phyloP scores from a whole-genome alignment of 768 basidiomycete species.

The Rhodotorula kratochvilovae region DNA sequence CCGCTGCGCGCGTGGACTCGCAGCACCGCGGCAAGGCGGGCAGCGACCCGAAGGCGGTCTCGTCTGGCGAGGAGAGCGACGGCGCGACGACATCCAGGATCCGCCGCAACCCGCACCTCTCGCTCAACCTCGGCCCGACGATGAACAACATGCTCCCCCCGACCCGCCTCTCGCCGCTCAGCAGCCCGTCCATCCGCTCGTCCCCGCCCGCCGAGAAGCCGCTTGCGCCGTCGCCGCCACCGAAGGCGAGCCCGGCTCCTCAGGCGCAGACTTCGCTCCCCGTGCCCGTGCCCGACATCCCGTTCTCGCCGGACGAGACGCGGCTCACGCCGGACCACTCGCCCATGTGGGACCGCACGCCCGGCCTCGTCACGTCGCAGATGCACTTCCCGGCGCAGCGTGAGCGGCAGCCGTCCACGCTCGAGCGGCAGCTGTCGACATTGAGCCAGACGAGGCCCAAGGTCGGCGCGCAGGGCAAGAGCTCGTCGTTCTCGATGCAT shows the following conservation, averaged over 20 bases:
- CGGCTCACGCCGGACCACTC: slow-evolving; percentile 38
- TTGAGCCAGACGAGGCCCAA: neutral
- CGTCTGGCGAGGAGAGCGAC: slow-evolving; percentile 25
- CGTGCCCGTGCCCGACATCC: neutral
- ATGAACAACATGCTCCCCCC: slow-evolving; percentile 26
- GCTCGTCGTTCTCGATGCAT: slow-evolving; percentile 41
- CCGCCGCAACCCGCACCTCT: slow-evolving; percentile 42
- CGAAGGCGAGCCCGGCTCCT: neutral
- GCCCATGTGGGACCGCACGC: slow-evolving; percentile 42
- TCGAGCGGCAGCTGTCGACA: neutral
- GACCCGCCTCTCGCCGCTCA: neutral
- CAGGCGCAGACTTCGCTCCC: slow-evolving; percentile 5
- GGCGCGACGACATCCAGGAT: slow-evolving; percentile 4
- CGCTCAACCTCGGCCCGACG: slow-evolving; percentile 41
- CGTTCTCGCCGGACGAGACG: slow-evolving; percentile 4
- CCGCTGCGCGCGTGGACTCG: slow-evolving; percentile 31
- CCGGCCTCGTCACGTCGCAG: slow-evolving; percentile 38
- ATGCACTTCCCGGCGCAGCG: slow-evolving; percentile 13
- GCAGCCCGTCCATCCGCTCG: neutral
- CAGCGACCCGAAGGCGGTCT: slow-evolving; percentile 1
- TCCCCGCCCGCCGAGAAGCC: neutral
- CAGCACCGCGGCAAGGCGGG: slow-evolving; percentile 5
- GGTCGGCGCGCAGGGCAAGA: neutral
- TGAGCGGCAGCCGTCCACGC: slow-evolving; percentile 3
- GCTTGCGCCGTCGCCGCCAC: neutral